Evolutionary conservation across 129 eudicot species (phyloP).

Genomic region (Silybum marianum): DNA sequence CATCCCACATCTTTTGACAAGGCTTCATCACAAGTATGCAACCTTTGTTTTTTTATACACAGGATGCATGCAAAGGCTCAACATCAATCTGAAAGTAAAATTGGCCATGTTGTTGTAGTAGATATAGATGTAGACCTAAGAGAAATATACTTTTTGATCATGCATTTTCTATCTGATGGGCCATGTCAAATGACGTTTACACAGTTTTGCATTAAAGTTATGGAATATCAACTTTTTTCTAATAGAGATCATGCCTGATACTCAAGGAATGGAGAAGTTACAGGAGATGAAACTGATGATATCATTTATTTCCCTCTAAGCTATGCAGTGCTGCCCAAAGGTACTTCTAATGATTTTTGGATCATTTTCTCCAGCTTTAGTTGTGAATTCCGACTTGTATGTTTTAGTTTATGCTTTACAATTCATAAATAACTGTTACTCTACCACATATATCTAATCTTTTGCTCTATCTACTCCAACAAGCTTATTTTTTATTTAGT

Average conservation of each 20-base stretch:
- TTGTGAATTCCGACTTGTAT: no score
- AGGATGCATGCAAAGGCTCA: no score
- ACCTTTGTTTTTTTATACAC: no score
- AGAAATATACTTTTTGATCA: constrained; percentile 81
- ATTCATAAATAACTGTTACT: no score
- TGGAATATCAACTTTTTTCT: constrained; percentile 86
- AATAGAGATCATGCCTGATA: constrained; percentile 95
- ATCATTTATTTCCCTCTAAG: constrained; percentile 70
- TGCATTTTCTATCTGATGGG: constrained; percentile 89
- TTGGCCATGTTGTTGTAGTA: no score
- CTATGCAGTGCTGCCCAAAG: constrained; percentile 59
- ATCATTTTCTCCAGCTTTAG: no score
- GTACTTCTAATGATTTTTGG: constrained; percentile 27
- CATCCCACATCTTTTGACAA: constrained; percentile 43
- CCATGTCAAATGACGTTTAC: constrained; percentile 80
- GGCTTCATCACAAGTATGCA: no score
- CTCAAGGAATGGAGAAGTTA: constrained; percentile 56
- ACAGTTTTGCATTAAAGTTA: constrained; percentile 68
- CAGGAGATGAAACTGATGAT: constrained; percentile 52
- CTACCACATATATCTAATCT: no score
- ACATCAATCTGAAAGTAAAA: no score
- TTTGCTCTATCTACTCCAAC: no score
- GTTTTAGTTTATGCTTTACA: no score
- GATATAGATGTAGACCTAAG: constrained; percentile 54
- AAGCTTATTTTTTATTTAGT: no score